Conservation (phyloP, 2,329 filamentous ascomycete species). For the Xylaria arbuscula region DNA sequence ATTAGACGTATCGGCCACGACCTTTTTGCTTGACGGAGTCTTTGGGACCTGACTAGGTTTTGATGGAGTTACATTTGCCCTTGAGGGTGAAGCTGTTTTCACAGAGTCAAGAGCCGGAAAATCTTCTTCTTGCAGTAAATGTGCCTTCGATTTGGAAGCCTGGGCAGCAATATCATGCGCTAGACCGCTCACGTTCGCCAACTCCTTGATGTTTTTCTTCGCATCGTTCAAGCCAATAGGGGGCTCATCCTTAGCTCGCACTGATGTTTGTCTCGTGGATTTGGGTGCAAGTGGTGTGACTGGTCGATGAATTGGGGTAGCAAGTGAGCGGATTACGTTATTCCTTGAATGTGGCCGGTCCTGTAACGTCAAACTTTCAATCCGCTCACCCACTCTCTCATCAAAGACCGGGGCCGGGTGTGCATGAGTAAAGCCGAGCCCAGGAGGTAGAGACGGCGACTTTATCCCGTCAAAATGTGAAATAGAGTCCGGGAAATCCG, state of each 20-base stretch:
- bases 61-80: conserved; percentile 50
- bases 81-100: conserved; percentile 53
- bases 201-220: conserved; percentile 58
- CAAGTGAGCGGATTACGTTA: conserved; percentile 31
- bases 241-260: conserved; percentile 39
- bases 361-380: conserved; percentile 40
- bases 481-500: conserved; percentile 41
- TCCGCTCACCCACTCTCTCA: conserved; percentile 41
- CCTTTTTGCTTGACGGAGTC: conserved; percentile 45
- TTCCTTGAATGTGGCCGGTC: conserved; percentile 36
- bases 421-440: conserved; percentile 55
- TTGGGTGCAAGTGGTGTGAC: conserved; percentile 49
- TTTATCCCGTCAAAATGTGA: conserved; percentile 39
- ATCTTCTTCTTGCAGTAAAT: conserved; percentile 68
- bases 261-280: conserved; percentile 46
- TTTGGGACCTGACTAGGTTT: conserved; percentile 49
- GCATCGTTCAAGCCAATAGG: conserved; percentile 45
- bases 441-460: conserved; percentile 60
- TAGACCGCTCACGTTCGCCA: conserved; percentile 59
- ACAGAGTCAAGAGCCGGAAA: conserved; percentile 68
- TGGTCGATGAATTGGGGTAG: conserved; percentile 48
- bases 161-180: conserved; percentile 60
- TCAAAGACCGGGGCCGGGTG: conserved; percentile 48
- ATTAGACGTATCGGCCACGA: conserved; percentile 40
- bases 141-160: conserved; percentile 53